A percentile compares a stretch with the other conserved stretches of the same genome.
These are phyloP conservation scores for Hypoxylon sp. DNA, from an alignment of 2,329 filamentous ascomycete species.

Conservation along the genomic window DNA sequence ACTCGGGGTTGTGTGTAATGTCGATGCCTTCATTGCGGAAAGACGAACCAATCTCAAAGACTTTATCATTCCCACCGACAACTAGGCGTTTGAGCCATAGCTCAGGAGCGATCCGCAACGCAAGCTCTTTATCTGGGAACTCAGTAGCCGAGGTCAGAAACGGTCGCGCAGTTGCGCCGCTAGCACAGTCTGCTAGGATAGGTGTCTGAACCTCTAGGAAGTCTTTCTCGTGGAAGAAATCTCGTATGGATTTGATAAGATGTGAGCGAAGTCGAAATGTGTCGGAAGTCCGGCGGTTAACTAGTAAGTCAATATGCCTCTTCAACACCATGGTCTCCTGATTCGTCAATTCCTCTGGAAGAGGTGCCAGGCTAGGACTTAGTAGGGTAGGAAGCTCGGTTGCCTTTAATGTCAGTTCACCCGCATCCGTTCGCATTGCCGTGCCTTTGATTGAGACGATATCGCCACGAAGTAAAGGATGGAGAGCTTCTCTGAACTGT, in stretches of 20 bases:
- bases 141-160: slow-evolving; percentile 87
- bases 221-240: slow-evolving; percentile 77
- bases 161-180: slow-evolving; percentile 89
- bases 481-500: slow-evolving; percentile 72
- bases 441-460: slow-evolving; percentile 76
- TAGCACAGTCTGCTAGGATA: slow-evolving; percentile 83
- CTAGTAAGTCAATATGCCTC: slow-evolving; percentile 88
- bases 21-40: slow-evolving; percentile 97
- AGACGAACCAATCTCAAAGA: slow-evolving; percentile 93
- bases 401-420: slow-evolving; percentile 82
- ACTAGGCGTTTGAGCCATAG: slow-evolving; percentile 94
- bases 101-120: slow-evolving; percentile 91
- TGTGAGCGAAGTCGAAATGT: slow-evolving; percentile 80
- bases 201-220: slow-evolving; percentile 95
- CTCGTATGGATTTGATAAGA: slow-evolving; percentile 80
- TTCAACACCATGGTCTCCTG: slow-evolving; percentile 80
- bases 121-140: slow-evolving; percentile 78
- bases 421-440: slow-evolving; percentile 77
- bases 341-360: slow-evolving; percentile 79
- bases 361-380: slow-evolving; percentile 82
- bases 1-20: slow-evolving; percentile 94
- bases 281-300: slow-evolving; percentile 77
- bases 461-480: slow-evolving; percentile 83
- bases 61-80: slow-evolving; percentile 86
- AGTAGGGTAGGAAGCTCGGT: slow-evolving; percentile 78